These are phyloP conservation scores for Gypsophila paniculata DNA, from an alignment of 179 eudicot species.

Conservation along the genomic window DNA sequence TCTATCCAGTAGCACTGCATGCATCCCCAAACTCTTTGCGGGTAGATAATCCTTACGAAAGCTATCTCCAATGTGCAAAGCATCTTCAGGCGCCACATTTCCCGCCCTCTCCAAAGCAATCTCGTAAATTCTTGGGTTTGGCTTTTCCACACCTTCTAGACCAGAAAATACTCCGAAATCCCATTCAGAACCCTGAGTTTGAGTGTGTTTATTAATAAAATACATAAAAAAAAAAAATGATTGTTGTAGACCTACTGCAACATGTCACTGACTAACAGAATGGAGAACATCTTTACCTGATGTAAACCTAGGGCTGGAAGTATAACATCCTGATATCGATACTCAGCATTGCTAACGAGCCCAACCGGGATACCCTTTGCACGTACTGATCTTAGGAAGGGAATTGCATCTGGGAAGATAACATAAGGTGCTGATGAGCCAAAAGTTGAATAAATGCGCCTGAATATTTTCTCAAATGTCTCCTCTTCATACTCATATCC, in stretches of 20 bases:
- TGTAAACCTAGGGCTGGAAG: slow-evolving; percentile 83
- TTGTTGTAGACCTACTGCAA: slow-evolving; percentile 5
- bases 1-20: slow-evolving; percentile 74
- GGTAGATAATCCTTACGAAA: slow-evolving; percentile 82
- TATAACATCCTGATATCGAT: slow-evolving; percentile 79
- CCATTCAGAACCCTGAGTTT: slow-evolving; percentile 81
- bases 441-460: slow-evolving; percentile 79
- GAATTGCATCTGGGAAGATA: slow-evolving; percentile 76
- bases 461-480: slow-evolving; percentile 84
- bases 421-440: slow-evolving; percentile 90
- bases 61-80: slow-evolving; percentile 73
- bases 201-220: background rate
- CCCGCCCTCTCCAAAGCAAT: slow-evolving; percentile 85
- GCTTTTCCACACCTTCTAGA: slow-evolving; percentile 88
- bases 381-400: slow-evolving; percentile 87
- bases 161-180: slow-evolving; percentile 96
- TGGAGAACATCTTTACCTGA: slow-evolving; percentile 44
- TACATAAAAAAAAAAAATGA: background rate
- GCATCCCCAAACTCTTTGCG: slow-evolving; percentile 85
- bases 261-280: background rate
- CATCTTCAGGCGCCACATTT: slow-evolving; percentile 65
- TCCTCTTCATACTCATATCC: slow-evolving; percentile 93
- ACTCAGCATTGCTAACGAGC: slow-evolving; percentile 87
- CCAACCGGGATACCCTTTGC: slow-evolving; percentile 62
- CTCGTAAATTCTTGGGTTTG: slow-evolving; percentile 68